Evolutionary conservation across 805 yeast species (phyloP).

Genomic region (Metschnikowia bowlesiae): DNA sequence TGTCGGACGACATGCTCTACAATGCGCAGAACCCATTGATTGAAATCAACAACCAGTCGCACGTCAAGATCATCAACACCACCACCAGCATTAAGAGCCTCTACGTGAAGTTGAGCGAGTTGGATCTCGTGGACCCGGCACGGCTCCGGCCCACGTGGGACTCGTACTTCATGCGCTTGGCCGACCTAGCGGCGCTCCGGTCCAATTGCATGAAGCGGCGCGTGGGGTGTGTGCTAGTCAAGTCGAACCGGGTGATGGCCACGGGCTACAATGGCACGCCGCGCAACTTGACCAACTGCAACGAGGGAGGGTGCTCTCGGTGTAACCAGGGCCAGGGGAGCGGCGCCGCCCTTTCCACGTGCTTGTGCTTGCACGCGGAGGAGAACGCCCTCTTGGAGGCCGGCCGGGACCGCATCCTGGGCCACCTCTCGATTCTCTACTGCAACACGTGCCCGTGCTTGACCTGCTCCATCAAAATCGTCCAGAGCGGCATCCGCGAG

Average conservation of each 20-base stretch:
- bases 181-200: slow-evolving; percentile 87
- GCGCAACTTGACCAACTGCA: slow-evolving; percentile 78
- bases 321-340: slow-evolving; percentile 68
- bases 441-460: slow-evolving; percentile 98
- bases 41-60: slow-evolving; percentile 56
- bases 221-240: slow-evolving; percentile 93
- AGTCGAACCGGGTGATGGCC: slow-evolving; percentile 81
- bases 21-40: slow-evolving; percentile 48
- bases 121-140: slow-evolving; percentile 30
- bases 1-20: slow-evolving; percentile 36
- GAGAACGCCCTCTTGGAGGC: slow-evolving; percentile 94
- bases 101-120: slow-evolving; percentile 36
- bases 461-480: slow-evolving; percentile 92
- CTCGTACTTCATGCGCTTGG: slow-evolving; percentile 88
- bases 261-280: slow-evolving; percentile 99
- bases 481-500: slow-evolving; percentile 84
- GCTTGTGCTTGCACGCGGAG: slow-evolving; percentile 94
- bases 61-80: slow-evolving; percentile 38
- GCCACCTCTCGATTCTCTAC: slow-evolving; percentile 59
- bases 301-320: slow-evolving; percentile 91
- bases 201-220: slow-evolving; percentile 96
- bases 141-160: slow-evolving; percentile 94
- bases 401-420: slow-evolving; percentile 77
- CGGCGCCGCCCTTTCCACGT: slow-evolving; percentile 71
- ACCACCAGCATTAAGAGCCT: slow-evolving; percentile 32